Base-by-base conservation (phyloP, 345 rosid species). In the Clarkia xantiana region DNA sequence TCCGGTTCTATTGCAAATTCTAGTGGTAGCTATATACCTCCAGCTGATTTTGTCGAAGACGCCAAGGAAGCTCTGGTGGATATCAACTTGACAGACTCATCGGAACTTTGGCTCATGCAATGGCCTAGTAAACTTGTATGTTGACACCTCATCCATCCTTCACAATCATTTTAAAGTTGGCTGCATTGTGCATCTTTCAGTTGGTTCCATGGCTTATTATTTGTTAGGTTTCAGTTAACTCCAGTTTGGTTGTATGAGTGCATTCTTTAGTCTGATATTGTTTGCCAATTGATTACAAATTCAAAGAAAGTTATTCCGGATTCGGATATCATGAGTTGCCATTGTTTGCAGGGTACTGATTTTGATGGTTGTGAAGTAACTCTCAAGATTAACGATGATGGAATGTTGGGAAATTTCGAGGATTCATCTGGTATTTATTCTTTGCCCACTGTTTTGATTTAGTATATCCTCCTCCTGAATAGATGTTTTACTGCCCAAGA, bases 51-150 rank as follows among this genome's bases (percentile, higher is more conserved):
- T 42, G 55, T 53, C 23, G 68, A 65, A 52, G 74, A 76, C 40
- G 19, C 56, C 9, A 56, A 56, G 47, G 73, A 71, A 6, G 63
- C 75, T 3, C 77, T 84, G 3, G 18, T 51, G 9, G 79, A 84
- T 57, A 42, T 71, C 43, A 58, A 53, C 5, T 9, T 51, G 52
- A 54, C 62, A 0, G 72, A 53, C 10, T 61, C 80, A 4, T 63
- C 74, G 2, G 94, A 87, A 73, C 77, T 86, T 51, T 82, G 90
- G 88, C 84, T 90, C 65, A 69, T 90, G 42, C 94, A 82, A 34
- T 83, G 80, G 79, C 94, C 95, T 57, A 43, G 52, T 45, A 63
- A 70, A 47, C 78, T 69, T 47, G 94, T 81, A 67, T 47, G 54
- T 2, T 62, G 49, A 14, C n/a, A n/a, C n/a, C n/a, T 15, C 39